Conservation (phyloP, 1,139 yeast species). For the Pichia sp. region DNA sequence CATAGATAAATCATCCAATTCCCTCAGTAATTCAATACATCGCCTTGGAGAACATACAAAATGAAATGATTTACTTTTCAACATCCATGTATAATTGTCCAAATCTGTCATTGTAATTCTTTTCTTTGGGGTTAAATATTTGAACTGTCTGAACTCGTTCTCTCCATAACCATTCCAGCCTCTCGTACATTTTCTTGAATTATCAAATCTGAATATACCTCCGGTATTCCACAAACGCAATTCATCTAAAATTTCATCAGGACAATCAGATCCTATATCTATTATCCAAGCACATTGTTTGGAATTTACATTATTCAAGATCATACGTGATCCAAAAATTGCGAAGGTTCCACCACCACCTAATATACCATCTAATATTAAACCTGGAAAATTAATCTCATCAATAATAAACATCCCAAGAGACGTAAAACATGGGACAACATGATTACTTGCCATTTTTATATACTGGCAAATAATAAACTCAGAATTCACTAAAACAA, state of each 20-base stretch:
- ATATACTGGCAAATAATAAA: no score
- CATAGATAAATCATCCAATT: not conserved
- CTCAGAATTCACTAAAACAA: no score
- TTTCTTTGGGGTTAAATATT: constrained; percentile 54
- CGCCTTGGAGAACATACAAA: constrained; percentile 69
- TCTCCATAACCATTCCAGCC: constrained; percentile 73
- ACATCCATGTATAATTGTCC: constrained; percentile 32
- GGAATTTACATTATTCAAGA: constrained; percentile 35
- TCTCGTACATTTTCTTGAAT: constrained; percentile 58
- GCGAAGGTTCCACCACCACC: constrained; percentile 94
- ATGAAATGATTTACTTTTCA: constrained; percentile 51
- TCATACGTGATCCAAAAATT: constrained; percentile 65
- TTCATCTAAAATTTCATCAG: constrained; percentile 39
- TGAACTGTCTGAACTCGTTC: constrained; percentile 53
- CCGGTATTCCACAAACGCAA: constrained; percentile 60
- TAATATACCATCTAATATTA: constrained; percentile 48
- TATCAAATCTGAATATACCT: constrained; percentile 46
- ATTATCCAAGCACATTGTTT: constrained; percentile 56
- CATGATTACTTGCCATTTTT: not conserved
- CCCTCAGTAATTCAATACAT: constrained; percentile 28
- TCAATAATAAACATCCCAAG: constrained; percentile 93
- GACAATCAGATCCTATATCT: constrained; percentile 78
- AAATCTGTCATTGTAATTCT: constrained; percentile 61
- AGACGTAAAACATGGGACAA: constrained; percentile 41
- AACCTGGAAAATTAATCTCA: constrained; percentile 58